Conservation (phyloP, 2,329 filamentous ascomycete species). For the Akanthomyces lecanii region DNA sequence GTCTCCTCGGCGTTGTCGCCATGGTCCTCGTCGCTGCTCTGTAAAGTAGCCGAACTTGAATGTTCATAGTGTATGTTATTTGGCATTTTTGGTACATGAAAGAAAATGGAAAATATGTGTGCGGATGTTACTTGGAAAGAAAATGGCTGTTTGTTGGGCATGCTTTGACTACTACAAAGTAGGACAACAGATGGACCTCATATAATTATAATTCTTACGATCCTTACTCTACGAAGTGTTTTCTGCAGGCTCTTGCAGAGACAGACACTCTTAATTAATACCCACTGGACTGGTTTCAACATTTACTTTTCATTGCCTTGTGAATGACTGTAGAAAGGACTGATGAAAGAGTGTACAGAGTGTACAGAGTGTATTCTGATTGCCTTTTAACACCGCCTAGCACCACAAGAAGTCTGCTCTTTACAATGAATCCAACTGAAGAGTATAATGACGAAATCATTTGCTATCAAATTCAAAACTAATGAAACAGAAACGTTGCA, state of each 20-base stretch:
- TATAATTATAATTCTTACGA: slow-evolving; percentile 50
- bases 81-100: slow-evolving; percentile 11
- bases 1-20: slow-evolving; percentile 43
- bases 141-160: background rate
- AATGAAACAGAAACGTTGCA: background rate
- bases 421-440: no score
- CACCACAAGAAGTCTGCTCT: no score
- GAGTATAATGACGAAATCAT: no score
- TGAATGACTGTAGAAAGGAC: background rate
- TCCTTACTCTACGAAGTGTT: slow-evolving; percentile 36
- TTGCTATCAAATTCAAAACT: no score
- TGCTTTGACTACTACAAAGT: background rate
- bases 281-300: slow-evolving; percentile 29
- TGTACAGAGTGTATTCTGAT: background rate
- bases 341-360: no score
- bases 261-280: slow-evolving; percentile 21
- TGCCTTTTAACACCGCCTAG: no score
- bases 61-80: slow-evolving; percentile 3
- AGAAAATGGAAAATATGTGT: slow-evolving; percentile 2
- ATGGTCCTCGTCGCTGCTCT: slow-evolving; percentile 43
- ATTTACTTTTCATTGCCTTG: background rate
- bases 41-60: slow-evolving; percentile 32
- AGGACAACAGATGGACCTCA: slow-evolving; percentile 18
- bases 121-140: slow-evolving; percentile 11
- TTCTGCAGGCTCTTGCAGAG: background rate